Base-by-base conservation (phyloP, 2,329 filamentous ascomycete species). In the Phoma herbarum region DNA sequence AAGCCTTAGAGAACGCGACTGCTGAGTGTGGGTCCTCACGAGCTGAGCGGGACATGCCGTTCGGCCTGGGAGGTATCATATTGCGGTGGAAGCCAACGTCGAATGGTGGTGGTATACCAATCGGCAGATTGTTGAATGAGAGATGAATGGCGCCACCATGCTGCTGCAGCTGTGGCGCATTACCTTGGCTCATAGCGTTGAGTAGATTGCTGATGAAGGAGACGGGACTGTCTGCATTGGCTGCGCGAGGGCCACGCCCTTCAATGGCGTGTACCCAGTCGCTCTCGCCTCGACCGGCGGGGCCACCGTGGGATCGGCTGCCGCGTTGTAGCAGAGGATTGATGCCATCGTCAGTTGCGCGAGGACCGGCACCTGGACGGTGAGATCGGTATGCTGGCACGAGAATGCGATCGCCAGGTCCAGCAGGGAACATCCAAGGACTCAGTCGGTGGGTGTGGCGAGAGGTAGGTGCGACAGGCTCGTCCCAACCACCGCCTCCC, bases 281-380 rank as follows among this genome's bases (percentile, higher is more conserved):
- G 46, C 80, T 81, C 65, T 82, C 80, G 45, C 78, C 75, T 55
- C 82, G 80, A 47, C 72, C 68, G 33, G 60, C 64, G 44, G 49
- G 62, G 16, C 62, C 67, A 29, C 61, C 59, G n/a, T 71, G 69
- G 5, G 71, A 62, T 22, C 76, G 73, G 58, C 79, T 80, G 44
- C 78, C 77, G 55, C 91, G 89, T 64, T 93, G 90, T 52, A 98
- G 86, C 12, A 98, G 83, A 42, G 94, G 94, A 71, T 98, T 97
- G 22, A 88, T 84, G 3, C 92, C 93, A 73, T 97, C 93, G 64
- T 97, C 92, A 31, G 85, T 83, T 26, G 83, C 83, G 56, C 85
- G 83, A 51, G 85, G 79, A 29, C 84, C 81, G 20, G 79, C 80
- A 45, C 82, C 82, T 52, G 84, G 76, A 56, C 86, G 82, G 67